These are phyloP conservation scores for Vanrija humicola DNA, from an alignment of 1,284 basidiomycete genomes.

Conservation along the genomic window DNA sequence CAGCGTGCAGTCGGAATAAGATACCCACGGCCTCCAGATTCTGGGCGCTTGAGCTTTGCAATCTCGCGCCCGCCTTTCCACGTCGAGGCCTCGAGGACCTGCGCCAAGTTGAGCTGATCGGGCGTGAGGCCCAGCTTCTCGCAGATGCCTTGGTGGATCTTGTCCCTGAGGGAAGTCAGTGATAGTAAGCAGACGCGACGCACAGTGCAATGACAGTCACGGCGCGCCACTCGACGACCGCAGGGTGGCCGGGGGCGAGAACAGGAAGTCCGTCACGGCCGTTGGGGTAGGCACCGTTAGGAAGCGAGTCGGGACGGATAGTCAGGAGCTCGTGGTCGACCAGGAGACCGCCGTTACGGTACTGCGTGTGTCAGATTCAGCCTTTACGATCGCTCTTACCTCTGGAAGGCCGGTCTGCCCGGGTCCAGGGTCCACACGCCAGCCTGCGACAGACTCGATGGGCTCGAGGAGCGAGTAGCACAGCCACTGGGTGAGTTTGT, in stretches of 20 bases:
- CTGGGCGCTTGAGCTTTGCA: conserved; percentile 70
- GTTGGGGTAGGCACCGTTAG: conserved; percentile 29
- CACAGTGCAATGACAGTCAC: conserved; percentile 88
- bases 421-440: conserved; percentile 63
- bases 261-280: conserved; percentile 51
- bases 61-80: conserved; percentile 95
- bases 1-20: not conserved
- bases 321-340: conserved; percentile 75
- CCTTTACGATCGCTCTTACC: conserved; percentile 40
- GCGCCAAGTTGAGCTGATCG: conserved; percentile 62
- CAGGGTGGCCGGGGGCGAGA: conserved; percentile 70
- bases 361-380: conserved; percentile 58
- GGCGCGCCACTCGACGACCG: conserved; percentile 92
- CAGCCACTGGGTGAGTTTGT: conserved; percentile 92
- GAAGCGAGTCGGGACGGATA: conserved; percentile 52
- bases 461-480: conserved; percentile 83
- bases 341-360: conserved; percentile 85
- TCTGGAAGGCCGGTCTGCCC: conserved; percentile 50
- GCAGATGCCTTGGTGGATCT: conserved; percentile 69
- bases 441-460: conserved; percentile 68
- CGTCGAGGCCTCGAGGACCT: conserved; percentile 87
- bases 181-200: conserved; percentile 34
- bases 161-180: conserved; percentile 58
- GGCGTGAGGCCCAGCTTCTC: conserved; percentile 54
- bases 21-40: conserved; percentile 56